Base-by-base conservation (phyloP, 768 basidiomycete species). In the Brasilioporus rufonigricans region DNA sequence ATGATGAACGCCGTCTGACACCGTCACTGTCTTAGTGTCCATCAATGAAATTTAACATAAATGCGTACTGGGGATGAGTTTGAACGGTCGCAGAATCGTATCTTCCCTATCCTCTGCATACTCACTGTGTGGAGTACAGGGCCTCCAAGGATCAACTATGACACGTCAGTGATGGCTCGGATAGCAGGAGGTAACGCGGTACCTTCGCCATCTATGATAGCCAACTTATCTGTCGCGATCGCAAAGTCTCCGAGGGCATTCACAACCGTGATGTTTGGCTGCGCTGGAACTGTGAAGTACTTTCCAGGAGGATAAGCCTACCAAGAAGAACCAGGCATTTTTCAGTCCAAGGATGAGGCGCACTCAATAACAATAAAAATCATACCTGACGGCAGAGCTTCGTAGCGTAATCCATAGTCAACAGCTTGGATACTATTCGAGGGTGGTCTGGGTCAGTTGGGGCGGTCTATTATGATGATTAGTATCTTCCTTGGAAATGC, bases 151-250 rank as follows among this genome's bases (percentile, higher is more conserved):
- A 71, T 96, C 93, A 31, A 89, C 90, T 91, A 44, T 19, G 18
- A 27, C 24, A 24, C n/a, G 40, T 56, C 11, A 55, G 43, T 32
- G 41, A 36, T 9, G 41, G 19, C 1, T 13, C 14, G 19, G 18
- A 35, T 18, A 38, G 29, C 32, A 29, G 51, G 12, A 9, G 16
- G 27, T 27, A 48, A 31, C 35, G 2, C 62, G 73, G 9, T 44
- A 87, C 89, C 80, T 79, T 91, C 87, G 10, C 91, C 91, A 61
- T 93, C 91, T 53, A 98, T 89, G 62, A 96, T 84, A 1, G 93
- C 94, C 57, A 98, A 73, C 56, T 87, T 77, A 70, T 94, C 89
- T 14, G 82, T 84, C 18, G 85, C 84, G 51, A 96, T 85, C 48
- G 77, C 82, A 70, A 89, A 98, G 65, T 87, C 88, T n/a, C 94